Base-by-base conservation (phyloP, 2,329 filamentous ascomycete genomes). In the Parastagonospora avenae region DNA sequence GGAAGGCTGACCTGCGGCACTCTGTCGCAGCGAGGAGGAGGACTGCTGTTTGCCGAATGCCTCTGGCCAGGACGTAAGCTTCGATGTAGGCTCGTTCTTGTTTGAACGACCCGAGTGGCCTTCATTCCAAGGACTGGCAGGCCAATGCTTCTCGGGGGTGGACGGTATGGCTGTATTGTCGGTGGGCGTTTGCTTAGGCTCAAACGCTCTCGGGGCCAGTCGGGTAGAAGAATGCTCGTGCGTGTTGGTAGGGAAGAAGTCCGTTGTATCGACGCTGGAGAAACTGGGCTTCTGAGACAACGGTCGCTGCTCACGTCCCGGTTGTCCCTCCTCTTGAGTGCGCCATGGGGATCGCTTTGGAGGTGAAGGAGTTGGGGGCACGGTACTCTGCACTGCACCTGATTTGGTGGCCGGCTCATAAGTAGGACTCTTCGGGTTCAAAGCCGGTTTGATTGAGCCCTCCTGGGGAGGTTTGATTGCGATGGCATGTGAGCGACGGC, bases 241-340 rank as follows among this genome's bases (percentile, higher is more conserved):
- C 8, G 74, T 71, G 40, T 75, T 75, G 8, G 59, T 70, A 8
- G 74, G 74, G 37, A 76, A 76, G 61, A 76, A 76, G 49, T 76
- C 73, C 16, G 67, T 71, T 6, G 74, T 76, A 42, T 72, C 70
- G 36, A 76, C 66, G 48, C 72, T 75, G 4, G 73, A 74, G 24
- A 73, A 50, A 52, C 73, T 76, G 30, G 59, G 64, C 53, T 73
- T 70, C 40, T 70, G 69, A 42, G 63, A 66, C 12, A 68, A 42
- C n/a, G 45, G 45, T 11, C 49, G 58, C 11, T 52, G 40, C 12
- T 43, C 32, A 55, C 55, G 27, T 58, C 57, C 36, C 50, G 49
- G 46, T 38, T 46, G 46, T 28, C 45, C 48, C n/a, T 36, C 51
- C 15, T 63, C 60, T 45, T 67, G 61, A 7, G 50, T 52, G 32